Conservation (phyloP, 208 protist species). For the Leishmania gerbilli region DNA sequence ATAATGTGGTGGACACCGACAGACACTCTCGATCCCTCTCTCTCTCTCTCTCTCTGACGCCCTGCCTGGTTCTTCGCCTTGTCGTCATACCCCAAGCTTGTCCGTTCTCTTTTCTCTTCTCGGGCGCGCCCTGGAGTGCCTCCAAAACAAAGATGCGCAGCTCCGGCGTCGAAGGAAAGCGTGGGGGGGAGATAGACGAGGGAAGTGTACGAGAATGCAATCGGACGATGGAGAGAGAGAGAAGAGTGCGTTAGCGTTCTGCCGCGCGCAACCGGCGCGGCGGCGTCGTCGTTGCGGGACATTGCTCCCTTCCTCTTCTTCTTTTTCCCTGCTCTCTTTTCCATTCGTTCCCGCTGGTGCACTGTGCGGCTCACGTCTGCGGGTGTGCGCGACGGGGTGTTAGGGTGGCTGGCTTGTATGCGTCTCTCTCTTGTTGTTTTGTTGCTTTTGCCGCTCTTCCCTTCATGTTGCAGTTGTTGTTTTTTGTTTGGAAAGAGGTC, state of each 20-base stretch:
- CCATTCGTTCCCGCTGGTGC: slow-evolving; percentile 36
- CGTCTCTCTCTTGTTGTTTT: background rate
- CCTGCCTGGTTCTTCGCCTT: background rate
- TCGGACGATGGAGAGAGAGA: background rate
- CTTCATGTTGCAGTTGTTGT: background rate
- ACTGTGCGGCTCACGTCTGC: background rate
- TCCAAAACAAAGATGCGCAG: no score
- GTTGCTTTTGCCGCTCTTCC: background rate
- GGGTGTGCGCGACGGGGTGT: background rate
- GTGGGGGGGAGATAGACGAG: background rate
- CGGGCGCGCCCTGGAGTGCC: background rate
- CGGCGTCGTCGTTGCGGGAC: background rate
- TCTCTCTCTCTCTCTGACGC: background rate
- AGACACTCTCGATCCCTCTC: background rate
- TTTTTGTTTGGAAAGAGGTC: background rate
- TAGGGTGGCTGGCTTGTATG: background rate
- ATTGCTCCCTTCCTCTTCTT: background rate
- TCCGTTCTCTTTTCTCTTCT: background rate
- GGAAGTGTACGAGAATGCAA: background rate
- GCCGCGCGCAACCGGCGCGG: background rate
- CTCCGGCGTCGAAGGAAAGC: background rate
- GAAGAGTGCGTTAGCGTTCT: background rate
- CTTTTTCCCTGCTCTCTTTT: background rate
- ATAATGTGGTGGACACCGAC: background rate
- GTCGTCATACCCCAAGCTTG: background rate